Base-by-base conservation (phyloP, 2,329 filamentous ascomycete species). In the Sclerotinia minor region DNA sequence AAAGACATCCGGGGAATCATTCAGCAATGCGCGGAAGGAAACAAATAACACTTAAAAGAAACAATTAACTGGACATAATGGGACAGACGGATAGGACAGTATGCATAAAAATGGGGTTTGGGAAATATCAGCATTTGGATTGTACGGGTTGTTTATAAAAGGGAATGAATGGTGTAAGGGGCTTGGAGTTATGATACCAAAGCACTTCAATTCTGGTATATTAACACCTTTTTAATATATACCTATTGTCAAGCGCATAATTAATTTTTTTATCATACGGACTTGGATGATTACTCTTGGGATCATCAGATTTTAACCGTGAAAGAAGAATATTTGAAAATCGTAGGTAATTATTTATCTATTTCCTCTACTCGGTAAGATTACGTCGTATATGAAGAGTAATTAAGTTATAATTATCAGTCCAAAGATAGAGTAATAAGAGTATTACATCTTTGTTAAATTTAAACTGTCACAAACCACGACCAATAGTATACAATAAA, bases 101-200 rank as follows among this genome's bases (percentile, higher is more conserved):
- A n/a, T 57, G 58, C 44, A 61, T 49, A 61, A 60, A 60, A 49
- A 61, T 35, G 44, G 58, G 45, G 41, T 57, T 8, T 8, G 35
- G 54, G 29, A 29, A 24, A n/a, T 21, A 49, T 49, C 58, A 35
- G 29, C 58, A 61, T 35, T 61, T 61, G 58, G 58, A 61, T 61
- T 49, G 58, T 61, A 49, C 17, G 58, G 58, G n/a, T 29, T 61
- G n/a, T 61, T 61, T n/a, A 61, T 49, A n/a, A 61, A 17, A 38
- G 44, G 44, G 32, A 55, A 35, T 29, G 32, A 55, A 35, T 29
- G 58, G 44, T 61, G 29, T 19, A 24, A 61, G 44, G 58, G 44
- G 29, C 29, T 49, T 49, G 58, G 58, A 61, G 44, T 61, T 61
- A 13, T 49, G 58, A 61, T 61, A 61, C 58, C 58, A 61, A 11